A percentile compares a stretch with the other conserved stretches of the same genome.
These are phyloP conservation scores for Fusarium nisikadoi DNA, from an alignment of 2,329 filamentous ascomycete species.

Conservation along the genomic window DNA sequence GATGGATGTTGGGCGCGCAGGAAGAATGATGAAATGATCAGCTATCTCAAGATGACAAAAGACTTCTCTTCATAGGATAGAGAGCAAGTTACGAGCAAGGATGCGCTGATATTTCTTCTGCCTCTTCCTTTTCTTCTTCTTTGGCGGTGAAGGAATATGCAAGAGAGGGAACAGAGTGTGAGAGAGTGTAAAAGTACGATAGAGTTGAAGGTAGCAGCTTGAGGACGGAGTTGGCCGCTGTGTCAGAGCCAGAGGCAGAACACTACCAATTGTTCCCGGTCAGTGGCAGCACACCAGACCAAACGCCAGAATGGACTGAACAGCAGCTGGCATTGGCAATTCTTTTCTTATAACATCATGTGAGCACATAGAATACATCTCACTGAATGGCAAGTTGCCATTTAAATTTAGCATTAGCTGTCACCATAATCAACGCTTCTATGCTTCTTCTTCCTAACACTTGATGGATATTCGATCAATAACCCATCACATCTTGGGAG, in stretches of 20 bases:
- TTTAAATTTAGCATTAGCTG: neutral
- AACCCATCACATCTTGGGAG: constrained; percentile 60
- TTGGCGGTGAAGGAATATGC: neutral
- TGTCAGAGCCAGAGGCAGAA: neutral
- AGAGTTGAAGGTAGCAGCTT: neutral
- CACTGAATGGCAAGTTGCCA: neutral
- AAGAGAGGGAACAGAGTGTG: neutral
- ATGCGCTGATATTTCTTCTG: neutral
- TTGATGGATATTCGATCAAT: neutral
- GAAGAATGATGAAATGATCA: neutral
- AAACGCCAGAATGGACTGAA: neutral
- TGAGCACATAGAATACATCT: neutral
- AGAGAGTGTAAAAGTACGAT: neutral
- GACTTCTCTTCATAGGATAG: neutral
- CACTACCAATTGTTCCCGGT: neutral
- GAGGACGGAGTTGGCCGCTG: neutral
- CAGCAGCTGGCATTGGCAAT: neutral
- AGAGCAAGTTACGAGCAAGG: neutral
- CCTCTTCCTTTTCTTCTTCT: neutral
- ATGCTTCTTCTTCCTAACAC: neutral
- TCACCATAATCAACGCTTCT: constrained; percentile 3
- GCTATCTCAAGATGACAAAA: neutral
- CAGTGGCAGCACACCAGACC: neutral
- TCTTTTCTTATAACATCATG: neutral
- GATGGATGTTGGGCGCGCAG: neutral